Percentiles rank a stretch among this genome's conserved stretches.
Evolutionary conservation across 2,329 filamentous ascomycete genomes (phyloP).

Genomic region (Chrysoporthe austroafricana): DNA sequence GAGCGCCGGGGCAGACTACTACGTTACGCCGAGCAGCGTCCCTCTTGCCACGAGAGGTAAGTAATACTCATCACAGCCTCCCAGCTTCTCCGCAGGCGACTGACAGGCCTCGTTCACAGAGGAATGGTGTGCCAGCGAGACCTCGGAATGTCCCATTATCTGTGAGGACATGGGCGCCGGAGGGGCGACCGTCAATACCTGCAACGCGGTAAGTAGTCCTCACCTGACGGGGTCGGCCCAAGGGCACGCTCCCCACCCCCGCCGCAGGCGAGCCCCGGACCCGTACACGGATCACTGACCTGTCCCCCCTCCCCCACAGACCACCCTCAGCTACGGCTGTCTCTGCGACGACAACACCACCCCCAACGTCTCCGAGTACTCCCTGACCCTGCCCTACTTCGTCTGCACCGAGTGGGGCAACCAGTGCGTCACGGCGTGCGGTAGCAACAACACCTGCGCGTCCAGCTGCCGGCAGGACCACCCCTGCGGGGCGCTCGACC

Average conservation of each 20-base stretch:
- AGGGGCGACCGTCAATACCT: conserved; percentile 64
- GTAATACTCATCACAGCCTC: conserved; percentile 34
- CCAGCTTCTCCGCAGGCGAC: not conserved
- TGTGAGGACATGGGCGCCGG: conserved; percentile 64
- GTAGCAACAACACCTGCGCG: conserved; percentile 60
- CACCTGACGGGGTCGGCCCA: not conserved
- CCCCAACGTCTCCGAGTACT: conserved; percentile 78
- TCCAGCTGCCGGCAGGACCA: conserved; percentile 65
- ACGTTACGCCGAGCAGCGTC: conserved; percentile 66
- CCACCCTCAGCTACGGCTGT: conserved; percentile 69
- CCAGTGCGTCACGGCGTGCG: conserved; percentile 67
- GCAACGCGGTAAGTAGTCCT: conserved; percentile 61
- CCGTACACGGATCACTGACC: not conserved
- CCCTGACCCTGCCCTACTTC: conserved; percentile 77
- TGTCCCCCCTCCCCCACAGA: conserved; percentile 40
- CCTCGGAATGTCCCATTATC: conserved; percentile 69
- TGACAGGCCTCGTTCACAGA: conserved; percentile 41
- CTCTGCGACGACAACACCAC: conserved; percentile 68
- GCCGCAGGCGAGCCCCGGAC: no score
- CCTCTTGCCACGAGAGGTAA: conserved; percentile 54
- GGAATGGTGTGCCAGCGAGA: conserved; percentile 69
- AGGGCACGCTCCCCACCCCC: not conserved
- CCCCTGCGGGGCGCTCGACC: conserved; percentile 73
- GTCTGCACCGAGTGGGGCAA: conserved; percentile 72
- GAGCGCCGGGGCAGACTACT: conserved; percentile 59